These are phyloP conservation scores for Epichloe baconii DNA, from an alignment of 2,329 filamentous ascomycete species.

Conservation along the genomic window DNA sequence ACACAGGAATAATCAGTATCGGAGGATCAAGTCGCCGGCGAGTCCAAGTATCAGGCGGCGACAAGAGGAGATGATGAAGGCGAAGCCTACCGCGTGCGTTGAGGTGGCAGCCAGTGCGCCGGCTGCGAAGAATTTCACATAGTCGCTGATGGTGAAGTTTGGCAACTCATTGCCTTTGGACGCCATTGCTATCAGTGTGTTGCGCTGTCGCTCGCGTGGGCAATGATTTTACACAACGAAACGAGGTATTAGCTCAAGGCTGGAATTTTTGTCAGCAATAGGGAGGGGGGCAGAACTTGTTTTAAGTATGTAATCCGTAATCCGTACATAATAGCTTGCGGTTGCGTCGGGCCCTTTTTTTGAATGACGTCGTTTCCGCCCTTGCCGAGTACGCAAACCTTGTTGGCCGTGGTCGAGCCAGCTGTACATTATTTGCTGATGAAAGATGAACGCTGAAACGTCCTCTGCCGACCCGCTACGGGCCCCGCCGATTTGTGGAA, in stretches of 20 bases:
- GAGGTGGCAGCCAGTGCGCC: conserved; percentile 38
- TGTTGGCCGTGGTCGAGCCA: background rate
- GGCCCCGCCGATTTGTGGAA: background rate
- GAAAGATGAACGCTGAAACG: background rate
- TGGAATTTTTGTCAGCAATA: background rate
- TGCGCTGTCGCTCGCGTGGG: background rate
- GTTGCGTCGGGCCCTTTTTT: background rate
- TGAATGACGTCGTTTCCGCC: conserved; percentile 10
- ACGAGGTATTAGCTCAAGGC: background rate
- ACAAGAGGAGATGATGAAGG: background rate
- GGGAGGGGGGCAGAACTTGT: background rate
- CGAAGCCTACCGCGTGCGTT: conserved; percentile 33
- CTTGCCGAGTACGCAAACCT: background rate
- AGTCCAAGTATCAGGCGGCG: background rate
- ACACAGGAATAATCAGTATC: conserved; percentile 2
- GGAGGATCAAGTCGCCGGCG: background rate
- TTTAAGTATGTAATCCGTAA: background rate
- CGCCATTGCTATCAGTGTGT: conserved; percentile 10
- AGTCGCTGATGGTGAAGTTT: conserved; percentile 29
- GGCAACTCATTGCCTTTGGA: conserved; percentile 20
- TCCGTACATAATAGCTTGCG: background rate
- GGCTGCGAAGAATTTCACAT: conserved; percentile 39
- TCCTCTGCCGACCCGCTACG: background rate
- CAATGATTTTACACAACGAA: background rate
- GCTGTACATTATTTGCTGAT: too few species aligned